phyloP scores from a whole-genome alignment of 768 basidiomycete species.

The Rhodocollybia butyracea region DNA sequence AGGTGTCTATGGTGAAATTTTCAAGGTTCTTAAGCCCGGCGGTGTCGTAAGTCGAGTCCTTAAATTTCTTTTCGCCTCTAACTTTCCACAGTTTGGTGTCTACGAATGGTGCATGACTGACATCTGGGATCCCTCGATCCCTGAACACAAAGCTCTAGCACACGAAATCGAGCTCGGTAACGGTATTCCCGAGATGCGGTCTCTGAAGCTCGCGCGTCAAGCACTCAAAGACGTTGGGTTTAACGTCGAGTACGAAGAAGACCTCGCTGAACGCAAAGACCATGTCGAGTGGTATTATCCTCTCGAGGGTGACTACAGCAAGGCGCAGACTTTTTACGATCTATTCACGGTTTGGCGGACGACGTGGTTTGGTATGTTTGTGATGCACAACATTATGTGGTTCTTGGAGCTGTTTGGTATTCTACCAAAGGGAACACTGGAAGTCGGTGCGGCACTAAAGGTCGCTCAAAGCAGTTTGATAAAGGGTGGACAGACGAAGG shows the following conservation, averaged over 20 bases:
- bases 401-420: conserved; percentile 74
- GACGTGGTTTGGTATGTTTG: conserved; percentile 79
- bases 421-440: conserved; percentile 88
- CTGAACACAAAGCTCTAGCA: conserved; percentile 85
- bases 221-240: conserved; percentile 86
- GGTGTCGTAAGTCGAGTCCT: conserved; percentile 66
- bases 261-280: conserved; percentile 84
- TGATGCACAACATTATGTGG: conserved; percentile 80
- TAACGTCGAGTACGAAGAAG: conserved; percentile 86
- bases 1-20: conserved; percentile 92
- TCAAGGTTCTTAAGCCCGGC: conserved; percentile 93
- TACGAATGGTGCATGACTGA: conserved; percentile 99
- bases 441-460: conserved; percentile 87
- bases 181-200: conserved; percentile 97
- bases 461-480: conserved; percentile 78
- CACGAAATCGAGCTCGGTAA: conserved; percentile 93
- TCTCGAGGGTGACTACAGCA: conserved; percentile 87
- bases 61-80: not conserved
- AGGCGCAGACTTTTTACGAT: conserved; percentile 95
- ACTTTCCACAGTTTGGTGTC: conserved; percentile 73
- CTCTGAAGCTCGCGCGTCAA: conserved; percentile 60
- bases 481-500: conserved; percentile 83
- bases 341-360: conserved; percentile 86
- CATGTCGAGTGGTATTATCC: conserved; percentile 93
- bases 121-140: conserved; percentile 80